phyloP scores from a whole-genome alignment of 352 stramenopile genomes.

The Phytophthora colocasiae region DNA sequence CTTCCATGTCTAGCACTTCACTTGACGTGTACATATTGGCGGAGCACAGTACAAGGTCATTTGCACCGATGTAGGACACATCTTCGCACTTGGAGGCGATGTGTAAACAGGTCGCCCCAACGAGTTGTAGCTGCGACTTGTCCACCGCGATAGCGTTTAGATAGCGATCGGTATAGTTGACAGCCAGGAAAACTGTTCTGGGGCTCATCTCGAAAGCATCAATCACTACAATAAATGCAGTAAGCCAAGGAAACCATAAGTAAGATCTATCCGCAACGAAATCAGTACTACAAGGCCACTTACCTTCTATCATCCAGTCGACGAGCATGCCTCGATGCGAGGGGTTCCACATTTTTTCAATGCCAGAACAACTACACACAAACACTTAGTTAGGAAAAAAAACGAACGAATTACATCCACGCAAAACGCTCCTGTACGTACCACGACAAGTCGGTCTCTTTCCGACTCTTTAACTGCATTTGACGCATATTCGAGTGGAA shows the following conservation, averaged over 20 bases:
- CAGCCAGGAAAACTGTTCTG: conserved; percentile 86
- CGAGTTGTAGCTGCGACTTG: conserved; percentile 88
- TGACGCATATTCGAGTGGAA: conserved; percentile 85
- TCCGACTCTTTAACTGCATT: conserved; percentile 78
- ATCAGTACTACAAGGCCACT: not conserved
- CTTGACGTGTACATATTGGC: conserved; percentile 91
- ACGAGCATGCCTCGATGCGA: conserved; percentile 92
- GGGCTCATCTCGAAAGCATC: conserved; percentile 91
- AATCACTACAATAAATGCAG: not conserved
- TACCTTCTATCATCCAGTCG: conserved; percentile 93
- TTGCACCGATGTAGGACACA: conserved; percentile 92
- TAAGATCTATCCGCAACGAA: not conserved
- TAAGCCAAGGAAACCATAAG: not conserved
- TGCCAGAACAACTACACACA: conserved; percentile 34
- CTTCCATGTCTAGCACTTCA: conserved; percentile 92
- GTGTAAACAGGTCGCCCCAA: conserved; percentile 90
- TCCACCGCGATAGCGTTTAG: conserved; percentile 89
- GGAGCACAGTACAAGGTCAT: conserved; percentile 91
- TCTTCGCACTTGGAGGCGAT: conserved; percentile 93
- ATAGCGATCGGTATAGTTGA: conserved; percentile 92
- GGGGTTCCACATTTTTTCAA: conserved; percentile 80
- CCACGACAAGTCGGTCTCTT: conserved; percentile 88
- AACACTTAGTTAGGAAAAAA: not conserved
- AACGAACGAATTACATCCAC: too few species aligned
- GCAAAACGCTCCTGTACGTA: conserved; percentile 15